These are phyloP conservation scores for Lactarius hatsudake DNA, from an alignment of 768 basidiomycete species.

Conservation along the genomic window DNA sequence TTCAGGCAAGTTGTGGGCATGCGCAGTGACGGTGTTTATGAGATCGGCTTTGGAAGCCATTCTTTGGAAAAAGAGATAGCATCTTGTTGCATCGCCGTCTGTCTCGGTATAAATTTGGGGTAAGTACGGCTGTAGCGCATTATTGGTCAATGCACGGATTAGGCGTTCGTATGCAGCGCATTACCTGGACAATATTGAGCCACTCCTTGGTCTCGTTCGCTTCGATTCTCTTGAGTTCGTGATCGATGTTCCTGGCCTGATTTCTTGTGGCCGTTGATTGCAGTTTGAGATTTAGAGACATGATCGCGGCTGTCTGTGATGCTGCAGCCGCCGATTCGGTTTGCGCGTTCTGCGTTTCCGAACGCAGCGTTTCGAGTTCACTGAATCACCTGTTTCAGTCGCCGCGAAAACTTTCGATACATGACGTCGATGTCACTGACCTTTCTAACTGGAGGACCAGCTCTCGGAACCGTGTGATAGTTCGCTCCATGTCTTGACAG, in stretches of 20 bases:
- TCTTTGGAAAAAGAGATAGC: constrained; percentile 91
- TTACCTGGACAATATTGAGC: constrained; percentile 77
- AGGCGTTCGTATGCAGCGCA: neutral
- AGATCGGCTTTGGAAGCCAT: constrained; percentile 84
- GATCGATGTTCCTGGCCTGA: constrained; percentile 84
- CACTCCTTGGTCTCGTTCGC: constrained; percentile 79
- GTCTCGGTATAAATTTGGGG: constrained; percentile 87
- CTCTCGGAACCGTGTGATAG: constrained; percentile 91
- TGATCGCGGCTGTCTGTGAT: constrained; percentile 88
- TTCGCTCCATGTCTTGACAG: constrained; percentile 81
- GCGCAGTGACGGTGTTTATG: constrained; percentile 77
- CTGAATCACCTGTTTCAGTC: constrained; percentile 39
- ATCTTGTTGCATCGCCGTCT: constrained; percentile 84
- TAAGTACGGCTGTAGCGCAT: constrained; percentile 67
- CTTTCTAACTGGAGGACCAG: constrained; percentile 80
- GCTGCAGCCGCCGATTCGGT: constrained; percentile 78
- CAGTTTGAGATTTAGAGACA: constrained; percentile 92
- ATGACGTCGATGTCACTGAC: constrained; percentile 42
- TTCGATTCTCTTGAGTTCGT: constrained; percentile 84
- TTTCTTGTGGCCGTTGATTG: constrained; percentile 90
- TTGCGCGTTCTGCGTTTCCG: constrained; percentile 82
- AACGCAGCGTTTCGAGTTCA: constrained; percentile 80
- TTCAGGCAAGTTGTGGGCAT: constrained; percentile 80
- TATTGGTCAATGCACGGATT: constrained; percentile 11
- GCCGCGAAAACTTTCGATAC: constrained; percentile 3